Evolutionary conservation across 495 filamentous ascomycete genomes (phyloP), one percentile per base, ranked within the genome.

Genomic region (Sordaria brevicollis): DNA sequence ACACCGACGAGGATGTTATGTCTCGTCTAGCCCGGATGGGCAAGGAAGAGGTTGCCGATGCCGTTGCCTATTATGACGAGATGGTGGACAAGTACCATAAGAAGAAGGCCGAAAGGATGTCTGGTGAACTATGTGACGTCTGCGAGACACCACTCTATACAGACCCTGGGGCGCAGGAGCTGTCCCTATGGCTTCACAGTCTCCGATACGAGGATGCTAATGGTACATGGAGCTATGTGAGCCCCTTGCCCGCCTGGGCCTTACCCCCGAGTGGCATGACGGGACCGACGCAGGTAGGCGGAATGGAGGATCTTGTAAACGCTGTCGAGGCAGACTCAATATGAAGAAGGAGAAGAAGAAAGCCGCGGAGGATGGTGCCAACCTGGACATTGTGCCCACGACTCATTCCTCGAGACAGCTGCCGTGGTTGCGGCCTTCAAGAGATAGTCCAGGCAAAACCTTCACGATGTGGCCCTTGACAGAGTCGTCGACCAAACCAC

Each of bases 101-200:
- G 80, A 86, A 86, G 74, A 93, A 90, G 72, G 94, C 93, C 10
- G 96, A 99, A 82, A 93, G 91, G 76, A 90, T 98, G 85, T 95
- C 94, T 3, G 95, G 96, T 3, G 81, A 91, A 72, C 76, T 86
- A 7, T 99, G 95, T 74, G 83, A 88, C 0, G 79, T 95, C 36
- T 99, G 95, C 80, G 84, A 89, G 54, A 94, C 95, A 7, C 91
- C 92, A 25, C 82, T 99, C 65, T 99, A 98, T 78, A 93, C 91
- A 11, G 95, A 99, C 76, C 95, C 95, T 0, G 92, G 93, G 1
- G 74, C 82, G 11, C 93, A 97, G 73, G 95, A 99, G 83, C 83
- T 99, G 25, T 92, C 92, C 4, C 90, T 99, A 68, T 99, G 93
- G 86, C 82, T 99, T 65, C 95, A 99, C 81, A 94, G 94, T 37